phyloP scores from a whole-genome alignment of 2,329 filamentous ascomycete genomes.

The Xylariomycetidae sp. region DNA sequence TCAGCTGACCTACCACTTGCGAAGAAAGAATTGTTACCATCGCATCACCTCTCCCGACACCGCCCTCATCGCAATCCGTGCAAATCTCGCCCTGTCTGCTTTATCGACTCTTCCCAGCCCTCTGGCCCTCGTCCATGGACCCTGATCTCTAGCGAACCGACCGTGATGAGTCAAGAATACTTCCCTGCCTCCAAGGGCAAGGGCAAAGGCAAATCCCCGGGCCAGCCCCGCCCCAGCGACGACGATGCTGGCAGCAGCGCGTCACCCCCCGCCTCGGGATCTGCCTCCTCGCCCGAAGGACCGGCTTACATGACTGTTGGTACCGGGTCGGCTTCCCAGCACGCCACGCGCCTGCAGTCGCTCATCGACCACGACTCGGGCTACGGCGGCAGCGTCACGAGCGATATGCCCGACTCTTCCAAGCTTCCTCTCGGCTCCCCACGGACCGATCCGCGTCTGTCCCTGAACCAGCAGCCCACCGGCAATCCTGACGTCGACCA shows the following conservation, averaged over 20 bases:
- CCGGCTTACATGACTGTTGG: slow-evolving; percentile 87
- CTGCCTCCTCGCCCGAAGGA: slow-evolving; percentile 24
- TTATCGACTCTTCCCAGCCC: neutral
- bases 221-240: slow-evolving; percentile 4
- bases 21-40: too few species aligned
- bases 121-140: slow-evolving; percentile 11
- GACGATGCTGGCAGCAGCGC: slow-evolving; percentile 17
- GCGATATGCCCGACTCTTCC: slow-evolving; percentile 47
- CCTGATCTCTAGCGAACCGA: slow-evolving; percentile 17
- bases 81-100: too few species aligned
- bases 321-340: slow-evolving; percentile 71
- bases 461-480: slow-evolving; percentile 35
- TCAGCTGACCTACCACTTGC: too few species aligned
- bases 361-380: slow-evolving; percentile 85
- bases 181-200: slow-evolving; percentile 29
- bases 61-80: too few species aligned
- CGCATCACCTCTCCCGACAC: too few species aligned
- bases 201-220: slow-evolving; percentile 38
- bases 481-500: slow-evolving; percentile 54
- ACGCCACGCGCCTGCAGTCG: slow-evolving; percentile 72
- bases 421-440: slow-evolving; percentile 27
- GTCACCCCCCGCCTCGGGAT: slow-evolving; percentile 19
- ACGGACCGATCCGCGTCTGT: slow-evolving; percentile 38
- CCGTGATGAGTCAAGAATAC: slow-evolving; percentile 56
- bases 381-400: slow-evolving; percentile 74